Percentiles rank a stretch among this genome's conserved stretches.
These are phyloP conservation scores for Imleria badia DNA, from an alignment of 768 basidiomycete genomes.

Conservation along the genomic window DNA sequence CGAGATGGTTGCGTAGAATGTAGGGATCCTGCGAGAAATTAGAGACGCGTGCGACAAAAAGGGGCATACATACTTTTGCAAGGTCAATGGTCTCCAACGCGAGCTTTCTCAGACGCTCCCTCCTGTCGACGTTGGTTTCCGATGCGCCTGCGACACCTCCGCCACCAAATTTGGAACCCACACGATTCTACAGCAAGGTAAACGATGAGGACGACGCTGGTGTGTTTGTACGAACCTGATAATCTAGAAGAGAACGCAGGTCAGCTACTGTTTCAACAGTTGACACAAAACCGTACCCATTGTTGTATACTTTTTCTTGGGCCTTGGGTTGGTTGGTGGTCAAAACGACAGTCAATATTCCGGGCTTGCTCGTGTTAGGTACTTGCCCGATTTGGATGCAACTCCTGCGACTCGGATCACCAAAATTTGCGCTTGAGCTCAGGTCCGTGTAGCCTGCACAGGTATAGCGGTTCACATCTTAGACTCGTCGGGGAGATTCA, in stretches of 20 bases:
- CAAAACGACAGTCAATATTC: not conserved
- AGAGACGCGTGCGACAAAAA: not conserved
- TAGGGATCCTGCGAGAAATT: slow-evolving; percentile 77
- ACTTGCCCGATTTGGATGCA: slow-evolving; percentile 14
- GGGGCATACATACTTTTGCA: slow-evolving; percentile 67
- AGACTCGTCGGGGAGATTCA: not conserved
- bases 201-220: not conserved
- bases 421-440: slow-evolving; percentile 17
- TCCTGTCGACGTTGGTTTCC: slow-evolving; percentile 92
- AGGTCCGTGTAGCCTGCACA: too few relatives aligned
- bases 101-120: slow-evolving; percentile 92
- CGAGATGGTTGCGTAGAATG: slow-evolving; percentile 97
- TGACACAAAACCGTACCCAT: slow-evolving; percentile 32
- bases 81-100: slow-evolving; percentile 97
- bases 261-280: not conserved
- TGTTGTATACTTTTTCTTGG: not conserved
- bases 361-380: not conserved
- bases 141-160: slow-evolving; percentile 95
- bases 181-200: slow-evolving; percentile 69
- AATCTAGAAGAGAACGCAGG: slow-evolving; percentile 45
- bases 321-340: slow-evolving; percentile 6
- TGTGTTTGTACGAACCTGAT: slow-evolving; percentile 49
- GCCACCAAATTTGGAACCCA: slow-evolving; percentile 93
- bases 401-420: not conserved
- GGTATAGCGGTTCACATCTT: too few relatives aligned